Evolutionary conservation across 495 filamentous ascomycete species (phyloP).

Genomic region (Penicillium ochrochloron): DNA sequence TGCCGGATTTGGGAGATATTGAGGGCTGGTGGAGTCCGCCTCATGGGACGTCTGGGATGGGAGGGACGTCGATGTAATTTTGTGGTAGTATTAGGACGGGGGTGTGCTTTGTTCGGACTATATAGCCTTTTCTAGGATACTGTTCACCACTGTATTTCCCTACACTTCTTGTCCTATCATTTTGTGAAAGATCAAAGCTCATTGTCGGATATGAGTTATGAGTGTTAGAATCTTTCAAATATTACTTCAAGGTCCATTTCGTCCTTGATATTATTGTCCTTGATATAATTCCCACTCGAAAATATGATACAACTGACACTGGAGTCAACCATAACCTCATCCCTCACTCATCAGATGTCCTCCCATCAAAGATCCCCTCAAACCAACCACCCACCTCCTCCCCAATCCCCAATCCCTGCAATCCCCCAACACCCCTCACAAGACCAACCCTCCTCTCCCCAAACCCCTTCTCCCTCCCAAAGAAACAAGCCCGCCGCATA

Average conservation of each 20-base stretch:
- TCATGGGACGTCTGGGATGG: conserved; percentile 22
- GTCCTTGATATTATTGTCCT: background rate
- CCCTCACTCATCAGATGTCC: conserved; percentile 13
- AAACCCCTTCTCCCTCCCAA: conserved; percentile 42
- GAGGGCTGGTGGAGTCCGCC: conserved; percentile 49
- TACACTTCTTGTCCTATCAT: background rate
- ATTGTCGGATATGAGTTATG: background rate
- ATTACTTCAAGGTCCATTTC: background rate
- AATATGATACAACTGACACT: background rate
- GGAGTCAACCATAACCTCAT: no score
- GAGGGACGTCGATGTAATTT: background rate
- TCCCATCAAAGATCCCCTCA: conserved; percentile 22
- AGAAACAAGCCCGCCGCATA: conserved; percentile 49
- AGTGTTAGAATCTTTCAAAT: background rate
- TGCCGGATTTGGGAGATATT: conserved; percentile 43
- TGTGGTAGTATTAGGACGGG: background rate
- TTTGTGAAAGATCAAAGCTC: background rate
- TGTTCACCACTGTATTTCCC: background rate
- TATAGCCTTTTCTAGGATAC: background rate
- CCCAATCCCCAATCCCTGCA: conserved; percentile 4
- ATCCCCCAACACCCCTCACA: conserved; percentile 12
- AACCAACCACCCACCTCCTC: conserved; percentile 32
- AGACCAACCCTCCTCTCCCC: conserved; percentile 37
- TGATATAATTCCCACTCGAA: background rate
- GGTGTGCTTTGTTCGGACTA: background rate